Percentiles rank a stretch among this genome's conserved stretches.
Evolutionary conservation across 2,329 filamentous ascomycete species (phyloP).

Genomic region (Penicillium palitans): DNA sequence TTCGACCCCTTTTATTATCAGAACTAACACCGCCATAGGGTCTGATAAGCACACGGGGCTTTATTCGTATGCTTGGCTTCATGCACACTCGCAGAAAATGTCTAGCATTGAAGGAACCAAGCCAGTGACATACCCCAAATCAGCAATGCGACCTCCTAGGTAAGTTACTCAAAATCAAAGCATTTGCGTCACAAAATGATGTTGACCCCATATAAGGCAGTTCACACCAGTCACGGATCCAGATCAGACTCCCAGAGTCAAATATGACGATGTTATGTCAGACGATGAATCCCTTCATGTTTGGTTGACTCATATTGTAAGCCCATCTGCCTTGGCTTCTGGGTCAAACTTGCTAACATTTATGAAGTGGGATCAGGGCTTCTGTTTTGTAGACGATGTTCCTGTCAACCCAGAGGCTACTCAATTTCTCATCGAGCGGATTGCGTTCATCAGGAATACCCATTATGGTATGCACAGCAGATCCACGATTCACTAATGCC

Average conservation of each 20-base stretch:
- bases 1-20: slow-evolving; percentile 1
- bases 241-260: slow-evolving; percentile 55
- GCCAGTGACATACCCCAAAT: not conserved
- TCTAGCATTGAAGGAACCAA: slow-evolving; percentile 12
- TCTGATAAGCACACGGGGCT: slow-evolving; percentile 67
- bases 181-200: not conserved
- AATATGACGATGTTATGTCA: slow-evolving; percentile 62
- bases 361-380: slow-evolving; percentile 65
- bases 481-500: not conserved
- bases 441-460: slow-evolving; percentile 83
- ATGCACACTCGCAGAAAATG: slow-evolving; percentile 44
- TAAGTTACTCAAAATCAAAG: not conserved
- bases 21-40: slow-evolving; percentile 51
- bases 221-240: slow-evolving; percentile 28
- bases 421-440: slow-evolving; percentile 71
- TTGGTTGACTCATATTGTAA: slow-evolving; percentile 63
- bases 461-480: slow-evolving; percentile 69
- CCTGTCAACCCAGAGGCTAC: slow-evolving; percentile 71
- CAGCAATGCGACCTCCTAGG: not conserved
- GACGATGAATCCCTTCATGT: slow-evolving; percentile 57
- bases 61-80: slow-evolving; percentile 66
- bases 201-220: not conserved
- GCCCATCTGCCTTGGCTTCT: slow-evolving; percentile 8
- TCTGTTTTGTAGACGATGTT: slow-evolving; percentile 72
- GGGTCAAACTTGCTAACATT: slow-evolving; percentile 9